Percentiles rank a stretch among this genome's conserved stretches.
Evolutionary conservation across 192 early-diverging fungal genomes (phyloP).

Genomic region (Coemansia sp.): DNA sequence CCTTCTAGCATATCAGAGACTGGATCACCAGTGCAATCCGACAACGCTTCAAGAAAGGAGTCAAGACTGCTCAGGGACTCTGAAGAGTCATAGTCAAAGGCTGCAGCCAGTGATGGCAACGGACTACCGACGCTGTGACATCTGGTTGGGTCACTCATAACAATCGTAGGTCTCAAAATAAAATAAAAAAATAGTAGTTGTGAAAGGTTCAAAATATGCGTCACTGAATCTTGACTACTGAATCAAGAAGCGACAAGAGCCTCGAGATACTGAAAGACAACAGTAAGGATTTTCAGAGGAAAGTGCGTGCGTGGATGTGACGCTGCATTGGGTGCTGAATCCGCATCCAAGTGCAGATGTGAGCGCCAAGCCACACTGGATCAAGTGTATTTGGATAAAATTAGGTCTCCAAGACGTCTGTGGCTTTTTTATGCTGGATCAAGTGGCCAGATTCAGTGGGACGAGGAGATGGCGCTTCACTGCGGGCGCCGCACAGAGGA

Average conservation of each 20-base stretch:
- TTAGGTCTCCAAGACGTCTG: background rate
- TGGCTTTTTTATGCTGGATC: conserved; percentile 8
- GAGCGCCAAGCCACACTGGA: background rate
- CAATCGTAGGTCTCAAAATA: background rate
- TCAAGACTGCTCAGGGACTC: conserved; percentile 30
- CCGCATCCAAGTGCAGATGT: background rate
- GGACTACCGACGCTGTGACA: background rate
- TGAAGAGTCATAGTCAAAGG: conserved; percentile 22
- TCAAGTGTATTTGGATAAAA: background rate
- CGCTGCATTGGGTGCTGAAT: background rate
- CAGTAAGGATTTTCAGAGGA: background rate
- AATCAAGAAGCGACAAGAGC: background rate
- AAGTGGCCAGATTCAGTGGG: background rate
- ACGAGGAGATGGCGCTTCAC: background rate
- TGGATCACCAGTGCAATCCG: conserved; percentile 9
- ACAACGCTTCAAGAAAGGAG: conserved; percentile 4
- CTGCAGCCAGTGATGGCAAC: conserved; percentile 8
- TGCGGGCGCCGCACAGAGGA: background rate
- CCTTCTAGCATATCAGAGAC: background rate
- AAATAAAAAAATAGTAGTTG: background rate
- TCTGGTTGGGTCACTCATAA: background rate
- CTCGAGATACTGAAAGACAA: background rate
- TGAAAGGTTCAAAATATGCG: background rate
- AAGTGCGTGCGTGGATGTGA: background rate
- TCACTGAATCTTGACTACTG: background rate